Conservation (phyloP, 305 asterid species). For the Lippia alba region DNA sequence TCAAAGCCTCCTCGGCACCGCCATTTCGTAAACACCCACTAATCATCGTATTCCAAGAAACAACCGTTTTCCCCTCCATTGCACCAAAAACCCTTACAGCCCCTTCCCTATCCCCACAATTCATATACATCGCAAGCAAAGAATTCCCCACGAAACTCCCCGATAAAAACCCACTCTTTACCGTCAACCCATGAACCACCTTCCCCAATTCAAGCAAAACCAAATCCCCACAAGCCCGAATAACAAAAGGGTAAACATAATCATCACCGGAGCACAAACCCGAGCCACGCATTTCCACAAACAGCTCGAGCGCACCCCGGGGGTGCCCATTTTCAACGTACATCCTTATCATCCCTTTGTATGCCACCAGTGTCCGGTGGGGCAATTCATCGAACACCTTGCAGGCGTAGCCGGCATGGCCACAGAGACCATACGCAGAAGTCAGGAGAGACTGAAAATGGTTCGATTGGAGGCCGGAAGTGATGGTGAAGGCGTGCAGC, state of each 20-base stretch:
- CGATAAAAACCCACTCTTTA: conserved; percentile 54
- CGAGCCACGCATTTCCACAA: conserved; percentile 63
- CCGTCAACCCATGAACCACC: conserved; percentile 66
- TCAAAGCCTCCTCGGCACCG: conserved; percentile 62
- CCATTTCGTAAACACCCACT: conserved; percentile 72
- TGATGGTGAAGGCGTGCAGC: conserved; percentile 64
- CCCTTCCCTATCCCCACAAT: conserved; percentile 61
- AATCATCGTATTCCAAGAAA: conserved; percentile 94
- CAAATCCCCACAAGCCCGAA: conserved; percentile 72
- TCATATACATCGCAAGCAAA: conserved; percentile 88
- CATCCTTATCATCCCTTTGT: conserved; percentile 72
- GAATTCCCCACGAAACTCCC: conserved; percentile 75
- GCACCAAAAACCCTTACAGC: conserved; percentile 66
- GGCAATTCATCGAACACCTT: conserved; percentile 70
- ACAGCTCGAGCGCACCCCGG: conserved; percentile 58
- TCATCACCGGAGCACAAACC: conserved; percentile 52
- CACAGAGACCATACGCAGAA: conserved; percentile 59
- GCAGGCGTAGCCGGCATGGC: conserved; percentile 48
- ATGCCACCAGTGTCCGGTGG: conserved; percentile 53
- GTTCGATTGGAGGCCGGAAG: conserved; percentile 59
- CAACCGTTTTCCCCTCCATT: conserved; percentile 57
- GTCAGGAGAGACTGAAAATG: conserved; percentile 69
- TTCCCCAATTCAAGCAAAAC: conserved; percentile 61
- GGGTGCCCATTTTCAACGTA: conserved; percentile 61
- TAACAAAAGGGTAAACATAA: conserved; percentile 69